Evolutionary conservation across 257 asterid species (phyloP), one percentile per base, ranked within the genome.

Genomic region (Nemophila menziesii): DNA sequence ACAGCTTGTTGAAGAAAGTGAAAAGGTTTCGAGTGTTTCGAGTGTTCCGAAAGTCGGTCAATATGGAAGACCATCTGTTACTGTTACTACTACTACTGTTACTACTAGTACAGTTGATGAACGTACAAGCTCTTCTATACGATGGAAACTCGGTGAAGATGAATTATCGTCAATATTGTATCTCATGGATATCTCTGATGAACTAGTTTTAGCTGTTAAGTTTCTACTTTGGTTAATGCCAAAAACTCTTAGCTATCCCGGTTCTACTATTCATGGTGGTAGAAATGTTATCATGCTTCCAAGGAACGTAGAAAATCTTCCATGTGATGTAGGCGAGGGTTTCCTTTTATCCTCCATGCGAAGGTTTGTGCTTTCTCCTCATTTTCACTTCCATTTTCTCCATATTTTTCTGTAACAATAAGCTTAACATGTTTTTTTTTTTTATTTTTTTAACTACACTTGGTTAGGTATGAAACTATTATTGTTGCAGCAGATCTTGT

Each of bases 61-160:
- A 58, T 67, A 74, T 63, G 76, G 83, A 47, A 71, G 89, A 68
- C 49, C 71, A 2, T 39, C 62, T 45, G n/a, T n/a, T n/a, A n/a
- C n/a, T n/a, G n/a, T n/a, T n/a, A n/a, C n/a, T n/a, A n/a, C n/a
- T n/a, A n/a, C n/a, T n/a, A n/a, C n/a, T n/a, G n/a, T n/a, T n/a
- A n/a, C n/a, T n/a, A n/a, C n/a, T n/a, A 64, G 89, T 44, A 56
- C 77, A 69, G 72, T 44, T 66, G 96, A 79, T 69, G 92, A 79
- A 58, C 74, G 69, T 53, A 69, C 72, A 56, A n/a, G n/a, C n/a
- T n/a, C n/a, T n/a, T 55, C 82, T 42, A 52, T 48, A 6, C 58
- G 58, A 44, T 92, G 96, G 99, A 86, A 78, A 70, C 86, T 92
- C 48, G 86, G 96, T 43, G 96, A 85, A 68, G 90, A 86, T 57